Conservation (phyloP, 2,329 filamentous ascomycete genomes). For the Cercospora sojina region DNA sequence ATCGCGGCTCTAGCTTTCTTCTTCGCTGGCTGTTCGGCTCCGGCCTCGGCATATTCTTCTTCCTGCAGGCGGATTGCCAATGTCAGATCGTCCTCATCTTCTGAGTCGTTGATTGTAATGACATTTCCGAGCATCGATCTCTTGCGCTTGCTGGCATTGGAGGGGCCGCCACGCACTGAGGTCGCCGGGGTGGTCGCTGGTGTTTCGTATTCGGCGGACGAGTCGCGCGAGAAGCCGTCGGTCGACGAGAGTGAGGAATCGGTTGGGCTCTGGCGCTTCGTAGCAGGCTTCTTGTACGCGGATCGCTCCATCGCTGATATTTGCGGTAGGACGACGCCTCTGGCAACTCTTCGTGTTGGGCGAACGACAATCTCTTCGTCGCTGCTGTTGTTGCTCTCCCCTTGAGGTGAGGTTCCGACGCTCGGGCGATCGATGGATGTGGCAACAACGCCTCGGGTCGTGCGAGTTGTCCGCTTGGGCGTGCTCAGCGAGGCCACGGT, state of each 20-base stretch:
- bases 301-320: constrained; percentile 24
- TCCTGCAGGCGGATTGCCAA: constrained; percentile 38
- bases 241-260: constrained; percentile 28
- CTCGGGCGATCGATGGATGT: neutral
- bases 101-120: constrained; percentile 30
- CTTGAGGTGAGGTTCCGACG: neutral
- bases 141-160: constrained; percentile 34
- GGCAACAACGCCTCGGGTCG: neutral
- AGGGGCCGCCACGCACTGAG: constrained; percentile 38
- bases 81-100: constrained; percentile 33
- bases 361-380: constrained; percentile 1
- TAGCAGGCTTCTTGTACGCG: constrained; percentile 21
- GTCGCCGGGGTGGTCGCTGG: constrained; percentile 61
- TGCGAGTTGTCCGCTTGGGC: neutral
- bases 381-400: neutral
- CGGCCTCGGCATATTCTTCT: constrained; percentile 36
- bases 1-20: constrained; percentile 32
- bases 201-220: constrained; percentile 57
- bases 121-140: constrained; percentile 32
- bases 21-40: constrained; percentile 22
- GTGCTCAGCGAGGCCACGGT: neutral
- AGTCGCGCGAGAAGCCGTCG: constrained; percentile 38
- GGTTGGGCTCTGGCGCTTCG: constrained; percentile 24
- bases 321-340: constrained; percentile 22
- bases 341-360: constrained; percentile 14